These are phyloP conservation scores for Nicotiana otophora DNA, from an alignment of 257 asterid genomes.

Conservation along the genomic window DNA sequence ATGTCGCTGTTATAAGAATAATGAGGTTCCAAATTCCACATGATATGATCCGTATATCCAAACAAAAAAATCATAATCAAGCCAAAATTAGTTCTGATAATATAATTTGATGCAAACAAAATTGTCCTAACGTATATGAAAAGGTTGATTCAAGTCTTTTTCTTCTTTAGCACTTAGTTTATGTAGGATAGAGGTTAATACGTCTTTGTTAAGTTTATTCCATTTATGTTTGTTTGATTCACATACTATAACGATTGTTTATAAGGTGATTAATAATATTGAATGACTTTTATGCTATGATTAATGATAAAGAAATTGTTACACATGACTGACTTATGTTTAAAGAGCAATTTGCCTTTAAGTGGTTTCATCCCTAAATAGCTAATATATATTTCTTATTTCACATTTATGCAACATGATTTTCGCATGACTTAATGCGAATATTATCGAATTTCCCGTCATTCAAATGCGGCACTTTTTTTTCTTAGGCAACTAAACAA, in stretches of 20 bases:
- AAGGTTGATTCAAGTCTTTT: conserved; percentile 15
- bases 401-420: conserved; percentile 9
- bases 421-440: not conserved
- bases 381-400: too few species aligned
- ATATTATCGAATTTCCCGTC: not conserved
- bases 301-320: too few species aligned
- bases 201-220: not conserved
- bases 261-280: too few species aligned
- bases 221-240: too few species aligned
- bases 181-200: conserved; percentile 1
- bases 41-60: conserved; percentile 1
- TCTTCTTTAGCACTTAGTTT: not conserved
- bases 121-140: not conserved
- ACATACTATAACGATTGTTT: too few species aligned
- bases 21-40: not conserved
- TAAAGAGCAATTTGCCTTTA: too few species aligned
- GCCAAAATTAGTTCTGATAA: conserved; percentile 3
- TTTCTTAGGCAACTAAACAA: not conserved
- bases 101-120: not conserved
- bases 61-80: conserved; percentile 6
- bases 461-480: not conserved
- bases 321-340: too few species aligned
- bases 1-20: not conserved
- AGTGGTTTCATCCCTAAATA: too few species aligned
- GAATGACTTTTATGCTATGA: too few species aligned